phyloP scores from a whole-genome alignment of 352 stramenopile genomes.

The Elongisporangium prolatum region DNA sequence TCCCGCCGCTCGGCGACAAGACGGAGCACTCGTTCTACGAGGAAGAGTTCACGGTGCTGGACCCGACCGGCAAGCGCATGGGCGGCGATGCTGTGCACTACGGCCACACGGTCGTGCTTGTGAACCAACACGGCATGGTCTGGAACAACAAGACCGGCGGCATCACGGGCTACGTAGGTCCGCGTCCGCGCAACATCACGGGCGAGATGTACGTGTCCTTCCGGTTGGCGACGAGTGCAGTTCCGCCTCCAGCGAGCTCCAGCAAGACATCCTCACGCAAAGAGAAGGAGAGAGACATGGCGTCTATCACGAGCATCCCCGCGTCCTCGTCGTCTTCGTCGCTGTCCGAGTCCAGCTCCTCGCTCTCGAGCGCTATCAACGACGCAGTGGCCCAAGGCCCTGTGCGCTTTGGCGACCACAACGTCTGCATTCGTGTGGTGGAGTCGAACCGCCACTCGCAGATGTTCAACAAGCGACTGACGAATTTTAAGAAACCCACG shows the following conservation, averaged over 20 bases:
- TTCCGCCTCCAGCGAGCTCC: conserved; percentile 14
- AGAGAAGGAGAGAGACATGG: conserved; percentile 13
- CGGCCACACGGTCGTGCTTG: conserved; percentile 67
- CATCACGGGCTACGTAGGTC: conserved; percentile 81
- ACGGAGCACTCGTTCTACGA: conserved; percentile 75
- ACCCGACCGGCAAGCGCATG: conserved; percentile 39
- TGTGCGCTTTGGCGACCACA: conserved; percentile 63
- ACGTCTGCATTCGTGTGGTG: conserved; percentile 68
- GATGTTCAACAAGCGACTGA: conserved; percentile 82
- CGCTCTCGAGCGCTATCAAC: conserved; percentile 5
- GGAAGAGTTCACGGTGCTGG: conserved; percentile 78
- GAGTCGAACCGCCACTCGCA: conserved; percentile 81
- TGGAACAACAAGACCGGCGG: conserved; percentile 89
- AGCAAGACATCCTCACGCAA: conserved; percentile 6
- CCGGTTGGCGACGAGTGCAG: conserved; percentile 15
- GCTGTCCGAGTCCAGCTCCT: conserved; percentile 9
- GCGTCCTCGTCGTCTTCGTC: conserved; percentile 3
- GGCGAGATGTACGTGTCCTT: conserved; percentile 83
- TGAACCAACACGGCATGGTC: conserved; percentile 81
- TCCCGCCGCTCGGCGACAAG: conserved; percentile 70
- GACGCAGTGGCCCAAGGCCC: conserved; percentile 12
- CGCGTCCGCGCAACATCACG: conserved; percentile 50
- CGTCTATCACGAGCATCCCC: background rate
- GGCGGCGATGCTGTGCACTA: conserved; percentile 58
- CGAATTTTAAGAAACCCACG: conserved; percentile 86